Conservation (phyloP, 2,329 filamentous ascomycete species). For the Neofusicoccum sp. region DNA sequence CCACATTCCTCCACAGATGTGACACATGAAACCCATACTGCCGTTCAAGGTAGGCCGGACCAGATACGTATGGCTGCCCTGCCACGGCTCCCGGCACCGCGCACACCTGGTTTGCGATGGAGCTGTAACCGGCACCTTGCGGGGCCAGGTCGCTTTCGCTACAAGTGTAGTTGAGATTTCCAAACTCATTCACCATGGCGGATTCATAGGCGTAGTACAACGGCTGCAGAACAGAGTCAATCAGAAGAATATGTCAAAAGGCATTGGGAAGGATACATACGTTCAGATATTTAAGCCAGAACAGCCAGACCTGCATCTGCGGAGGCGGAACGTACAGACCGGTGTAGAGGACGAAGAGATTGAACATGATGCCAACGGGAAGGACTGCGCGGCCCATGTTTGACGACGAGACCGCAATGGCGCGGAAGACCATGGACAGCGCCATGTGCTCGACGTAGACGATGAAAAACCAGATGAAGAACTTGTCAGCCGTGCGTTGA, state of each 20-base stretch:
- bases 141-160: background rate
- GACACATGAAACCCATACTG: background rate
- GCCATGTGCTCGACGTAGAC: background rate
- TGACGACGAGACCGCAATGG: slow-evolving; percentile 1
- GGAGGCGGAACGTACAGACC: background rate
- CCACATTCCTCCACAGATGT: slow-evolving; percentile 31
- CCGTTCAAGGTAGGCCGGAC: background rate
- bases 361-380: background rate
- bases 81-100: background rate
- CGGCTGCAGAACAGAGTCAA: background rate
- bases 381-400: background rate
- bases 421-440: slow-evolving; percentile 21
- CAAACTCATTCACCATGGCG: slow-evolving; percentile 4
- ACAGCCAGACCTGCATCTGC: background rate
- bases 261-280: background rate
- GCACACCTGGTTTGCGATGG: background rate
- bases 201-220: background rate
- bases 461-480: slow-evolving; percentile 2
- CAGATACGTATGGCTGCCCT: background rate
- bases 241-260: background rate
- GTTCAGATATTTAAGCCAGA: background rate
- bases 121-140: background rate
- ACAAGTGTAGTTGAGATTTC: background rate
- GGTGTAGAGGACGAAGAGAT: slow-evolving; percentile 1
- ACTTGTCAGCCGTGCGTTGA: background rate